A percentile compares a stretch with the other conserved stretches of the same genome.
phyloP scores from a whole-genome alignment of 169 alveolate species.

The Cyclospora cayetanensis region DNA sequence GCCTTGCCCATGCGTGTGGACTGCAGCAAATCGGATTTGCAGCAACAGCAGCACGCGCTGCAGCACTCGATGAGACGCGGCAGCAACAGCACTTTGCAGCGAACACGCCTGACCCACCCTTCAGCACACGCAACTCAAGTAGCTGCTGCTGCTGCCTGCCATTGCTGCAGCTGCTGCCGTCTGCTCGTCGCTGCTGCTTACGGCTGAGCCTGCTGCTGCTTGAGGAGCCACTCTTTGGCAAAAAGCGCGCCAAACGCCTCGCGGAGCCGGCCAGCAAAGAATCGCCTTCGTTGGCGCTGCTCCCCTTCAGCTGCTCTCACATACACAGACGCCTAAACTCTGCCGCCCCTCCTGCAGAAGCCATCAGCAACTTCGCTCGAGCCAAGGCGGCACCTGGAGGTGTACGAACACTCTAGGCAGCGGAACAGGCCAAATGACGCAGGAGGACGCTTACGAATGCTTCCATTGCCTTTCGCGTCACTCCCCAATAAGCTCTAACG shows the following conservation, averaged over 20 bases:
- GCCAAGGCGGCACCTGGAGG: too few relatives aligned
- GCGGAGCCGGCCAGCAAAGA: not conserved
- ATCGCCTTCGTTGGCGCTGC: not conserved
- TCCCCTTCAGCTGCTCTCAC: not conserved
- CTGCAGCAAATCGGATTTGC: not conserved
- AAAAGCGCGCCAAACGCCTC: not conserved
- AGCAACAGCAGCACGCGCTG: not conserved
- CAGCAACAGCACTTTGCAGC: not conserved
- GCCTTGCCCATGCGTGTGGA: too few relatives aligned
- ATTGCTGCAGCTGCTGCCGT: not conserved
- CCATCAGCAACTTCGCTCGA: too few relatives aligned
- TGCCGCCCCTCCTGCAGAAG: too few relatives aligned
- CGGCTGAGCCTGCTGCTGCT: slow-evolving; percentile 2
- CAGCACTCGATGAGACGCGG: not conserved
- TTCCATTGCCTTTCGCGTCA: not conserved
- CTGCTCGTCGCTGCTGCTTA: not conserved
- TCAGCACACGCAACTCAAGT: too few relatives aligned
- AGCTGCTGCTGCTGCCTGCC: too few relatives aligned
- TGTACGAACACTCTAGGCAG: too few relatives aligned
- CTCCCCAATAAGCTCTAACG: not conserved
- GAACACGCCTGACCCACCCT: too few relatives aligned
- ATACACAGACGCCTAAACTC: not conserved
- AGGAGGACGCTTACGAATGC: not conserved
- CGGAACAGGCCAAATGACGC: too few relatives aligned
- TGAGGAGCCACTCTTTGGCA: too few relatives aligned